Conservation (phyloP, 1,139 yeast species). For the Kodamaea alishanica region DNA sequence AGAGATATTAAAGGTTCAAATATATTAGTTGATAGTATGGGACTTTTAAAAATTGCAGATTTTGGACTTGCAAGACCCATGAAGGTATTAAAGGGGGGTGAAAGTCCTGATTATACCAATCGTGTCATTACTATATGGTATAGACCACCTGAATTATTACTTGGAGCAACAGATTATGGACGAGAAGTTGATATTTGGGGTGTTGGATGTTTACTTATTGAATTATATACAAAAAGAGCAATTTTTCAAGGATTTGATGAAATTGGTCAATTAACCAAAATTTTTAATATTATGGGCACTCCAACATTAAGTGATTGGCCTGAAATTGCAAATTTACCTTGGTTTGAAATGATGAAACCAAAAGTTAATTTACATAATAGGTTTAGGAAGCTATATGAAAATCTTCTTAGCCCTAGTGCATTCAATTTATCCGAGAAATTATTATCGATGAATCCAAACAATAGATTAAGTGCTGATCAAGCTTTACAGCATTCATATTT, state of each 20-base stretch:
- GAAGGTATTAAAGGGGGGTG: conserved; percentile 50
- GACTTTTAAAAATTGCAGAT: conserved; percentile 82
- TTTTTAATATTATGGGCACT: conserved; percentile 83
- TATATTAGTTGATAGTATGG: conserved; percentile 67
- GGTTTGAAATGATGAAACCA: conserved; percentile 87
- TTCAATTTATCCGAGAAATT: conserved; percentile 63
- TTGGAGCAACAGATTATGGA: conserved; percentile 89
- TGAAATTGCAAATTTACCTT: conserved; percentile 67
- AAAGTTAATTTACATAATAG: conserved; percentile 40
- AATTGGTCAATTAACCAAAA: conserved; percentile 71
- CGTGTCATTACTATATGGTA: conserved; percentile 96
- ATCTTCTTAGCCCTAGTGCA: conserved; percentile 51
- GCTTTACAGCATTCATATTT: conserved; percentile 72
- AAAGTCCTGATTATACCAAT: conserved; percentile 78
- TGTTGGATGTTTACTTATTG: conserved; percentile 85
- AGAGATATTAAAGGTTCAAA: conserved; percentile 95
- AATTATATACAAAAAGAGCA: conserved; percentile 71
- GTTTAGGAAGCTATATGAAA: conserved; percentile 47
- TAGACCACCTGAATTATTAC: conserved; percentile 87
- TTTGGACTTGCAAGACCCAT: conserved; percentile 89
- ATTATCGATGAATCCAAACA: conserved; percentile 63
- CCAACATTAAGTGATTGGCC: conserved; percentile 82
- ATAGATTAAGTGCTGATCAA: conserved; percentile 57
- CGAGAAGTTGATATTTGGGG: conserved; percentile 97
- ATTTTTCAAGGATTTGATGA: conserved; percentile 88